Evolutionary conservation across 1,139 yeast genomes (phyloP).

Genomic region (Pichia sp.): DNA sequence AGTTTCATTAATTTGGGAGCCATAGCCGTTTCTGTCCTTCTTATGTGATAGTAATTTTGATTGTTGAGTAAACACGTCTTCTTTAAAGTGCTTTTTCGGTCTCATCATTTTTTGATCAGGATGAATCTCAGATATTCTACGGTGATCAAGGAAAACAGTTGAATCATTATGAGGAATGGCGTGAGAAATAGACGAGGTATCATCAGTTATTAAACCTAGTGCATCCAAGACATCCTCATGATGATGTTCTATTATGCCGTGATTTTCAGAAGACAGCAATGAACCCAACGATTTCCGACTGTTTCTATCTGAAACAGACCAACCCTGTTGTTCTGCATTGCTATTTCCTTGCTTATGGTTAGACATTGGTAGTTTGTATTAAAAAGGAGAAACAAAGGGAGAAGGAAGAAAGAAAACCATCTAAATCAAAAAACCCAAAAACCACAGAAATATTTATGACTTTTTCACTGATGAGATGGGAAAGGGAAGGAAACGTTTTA

Average conservation of each 20-base stretch:
- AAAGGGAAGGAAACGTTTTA: background rate
- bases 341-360: background rate
- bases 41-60: constrained; percentile 4
- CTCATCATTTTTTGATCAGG: constrained; percentile 10
- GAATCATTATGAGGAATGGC: background rate
- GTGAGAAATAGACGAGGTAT: constrained; percentile 3
- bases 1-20: background rate
- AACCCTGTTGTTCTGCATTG: background rate
- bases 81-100: background rate
- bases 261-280: background rate
- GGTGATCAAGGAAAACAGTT: constrained; percentile 22
- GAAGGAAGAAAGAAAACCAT: background rate
- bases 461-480: background rate
- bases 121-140: constrained; percentile 10
- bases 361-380: background rate
- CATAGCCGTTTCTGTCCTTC: constrained; percentile 8
- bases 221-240: constrained; percentile 26
- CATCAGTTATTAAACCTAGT: constrained; percentile 26
- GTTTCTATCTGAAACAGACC: background rate
- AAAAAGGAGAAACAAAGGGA: background rate
- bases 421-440: no score
- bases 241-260: background rate
- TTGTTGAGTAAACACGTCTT: constrained; percentile 9
- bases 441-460: no score
- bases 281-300: background rate